phyloP scores from a whole-genome alignment of 2,329 filamentous ascomycete species.

The Scytalidium lignicola region DNA sequence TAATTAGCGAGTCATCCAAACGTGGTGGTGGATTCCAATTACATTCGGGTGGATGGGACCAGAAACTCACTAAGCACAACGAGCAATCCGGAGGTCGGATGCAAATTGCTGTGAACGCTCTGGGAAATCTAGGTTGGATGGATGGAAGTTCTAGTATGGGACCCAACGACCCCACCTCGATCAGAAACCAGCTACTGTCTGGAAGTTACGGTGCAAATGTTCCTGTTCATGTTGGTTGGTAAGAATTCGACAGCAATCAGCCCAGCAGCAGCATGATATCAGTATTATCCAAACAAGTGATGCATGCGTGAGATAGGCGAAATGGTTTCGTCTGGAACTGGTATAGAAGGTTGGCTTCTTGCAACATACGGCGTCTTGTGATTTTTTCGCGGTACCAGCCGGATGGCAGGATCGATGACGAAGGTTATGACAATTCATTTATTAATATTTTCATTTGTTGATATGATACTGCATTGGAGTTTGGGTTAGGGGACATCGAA shows the following conservation, averaged over 20 bases:
- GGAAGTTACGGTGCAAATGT: constrained; percentile 48
- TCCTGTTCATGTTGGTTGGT: constrained; percentile 59
- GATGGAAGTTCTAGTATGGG: constrained; percentile 12
- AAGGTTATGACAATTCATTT: constrained; percentile 24
- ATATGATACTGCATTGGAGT: constrained; percentile 8
- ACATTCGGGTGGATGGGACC: constrained; percentile 89
- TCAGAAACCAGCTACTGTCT: constrained; percentile 57
- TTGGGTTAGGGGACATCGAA: background rate
- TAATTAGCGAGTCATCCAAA: constrained; percentile 87
- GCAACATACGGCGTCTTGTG: constrained; percentile 1
- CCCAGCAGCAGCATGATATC: background rate
- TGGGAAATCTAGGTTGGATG: constrained; percentile 68
- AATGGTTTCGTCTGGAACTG: background rate
- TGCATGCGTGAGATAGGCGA: background rate
- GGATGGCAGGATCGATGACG: constrained; percentile 20
- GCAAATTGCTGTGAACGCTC: constrained; percentile 70
- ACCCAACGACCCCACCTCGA: constrained; percentile 46
- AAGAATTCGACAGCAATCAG: constrained; percentile 20
- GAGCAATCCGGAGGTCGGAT: constrained; percentile 79
- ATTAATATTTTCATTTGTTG: constrained; percentile 13
- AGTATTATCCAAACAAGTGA: background rate
- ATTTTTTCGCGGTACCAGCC: constrained; percentile 16
- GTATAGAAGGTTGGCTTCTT: background rate
- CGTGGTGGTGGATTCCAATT: constrained; percentile 84
- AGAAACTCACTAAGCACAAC: constrained; percentile 81